A percentile compares a stretch with the other conserved stretches of the same genome.
Evolutionary conservation across 176 grass and related monocot species (phyloP).

Genomic region (Tillandsia fasciculata): DNA sequence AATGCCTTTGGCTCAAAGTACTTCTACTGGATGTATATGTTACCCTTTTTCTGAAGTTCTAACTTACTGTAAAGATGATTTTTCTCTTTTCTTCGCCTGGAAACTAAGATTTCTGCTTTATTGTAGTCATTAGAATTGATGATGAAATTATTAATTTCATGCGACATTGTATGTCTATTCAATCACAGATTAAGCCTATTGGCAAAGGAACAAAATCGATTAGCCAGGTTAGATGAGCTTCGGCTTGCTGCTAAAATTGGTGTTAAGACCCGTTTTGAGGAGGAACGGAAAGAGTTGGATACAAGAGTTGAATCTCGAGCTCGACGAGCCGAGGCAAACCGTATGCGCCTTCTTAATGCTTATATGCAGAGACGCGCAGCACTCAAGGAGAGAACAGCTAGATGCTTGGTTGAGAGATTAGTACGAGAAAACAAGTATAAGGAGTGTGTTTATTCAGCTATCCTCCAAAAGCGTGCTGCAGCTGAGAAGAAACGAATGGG

Average conservation of each 20-base stretch:
- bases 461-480: slow-evolving; percentile 58
- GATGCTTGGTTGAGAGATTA: slow-evolving; percentile 47
- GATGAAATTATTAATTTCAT: neutral
- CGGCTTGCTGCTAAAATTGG: slow-evolving; percentile 73
- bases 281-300: slow-evolving; percentile 79
- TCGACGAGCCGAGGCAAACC: slow-evolving; percentile 79
- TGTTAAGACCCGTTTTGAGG: slow-evolving; percentile 74
- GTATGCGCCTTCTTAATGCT: slow-evolving; percentile 50
- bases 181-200: slow-evolving; percentile 54
- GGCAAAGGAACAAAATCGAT: slow-evolving; percentile 58
- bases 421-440: slow-evolving; percentile 60
- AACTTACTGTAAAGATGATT: too few relatives aligned
- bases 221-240: slow-evolving; percentile 79
- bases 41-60: too few relatives aligned
- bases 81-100: too few relatives aligned
- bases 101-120: too few relatives aligned
- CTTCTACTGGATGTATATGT: too few relatives aligned
- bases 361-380: slow-evolving; percentile 58
- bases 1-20: too few relatives aligned
- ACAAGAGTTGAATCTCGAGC: slow-evolving; percentile 84
- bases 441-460: slow-evolving; percentile 69
- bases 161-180: neutral
- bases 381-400: slow-evolving; percentile 65
- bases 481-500: slow-evolving; percentile 85
- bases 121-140: too few relatives aligned